Evolutionary conservation across 2,329 filamentous ascomycete species (phyloP).

Genomic region (Dothistroma septosporum): DNA sequence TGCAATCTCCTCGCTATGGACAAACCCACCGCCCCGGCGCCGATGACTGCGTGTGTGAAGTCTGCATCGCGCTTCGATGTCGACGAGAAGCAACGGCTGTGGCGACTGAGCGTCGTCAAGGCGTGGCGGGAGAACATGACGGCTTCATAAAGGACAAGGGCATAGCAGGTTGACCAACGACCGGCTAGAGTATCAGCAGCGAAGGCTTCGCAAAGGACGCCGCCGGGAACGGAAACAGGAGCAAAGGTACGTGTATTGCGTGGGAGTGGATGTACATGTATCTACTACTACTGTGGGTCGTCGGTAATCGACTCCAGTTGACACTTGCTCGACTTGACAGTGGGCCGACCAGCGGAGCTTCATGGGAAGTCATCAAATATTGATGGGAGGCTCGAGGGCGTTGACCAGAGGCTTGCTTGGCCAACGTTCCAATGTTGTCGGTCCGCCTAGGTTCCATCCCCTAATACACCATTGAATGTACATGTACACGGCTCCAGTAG

Average conservation of each 20-base stretch:
- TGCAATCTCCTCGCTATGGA: constrained; percentile 73
- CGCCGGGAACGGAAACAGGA: neutral
- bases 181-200: neutral
- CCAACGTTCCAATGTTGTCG: too few species aligned
- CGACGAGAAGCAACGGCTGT: constrained; percentile 42
- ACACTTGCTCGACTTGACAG: too few species aligned
- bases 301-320: neutral
- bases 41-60: constrained; percentile 64
- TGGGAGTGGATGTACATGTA: neutral
- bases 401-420: too few species aligned
- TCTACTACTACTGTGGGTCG: too few species aligned
- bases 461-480: too few species aligned
- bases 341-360: neutral
- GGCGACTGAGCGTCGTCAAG: neutral
- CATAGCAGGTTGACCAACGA: neutral
- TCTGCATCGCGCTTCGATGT: constrained; percentile 45
- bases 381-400: neutral
- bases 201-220: neutral
- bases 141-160: neutral
- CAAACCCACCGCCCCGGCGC: constrained; percentile 72
- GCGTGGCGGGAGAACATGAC: constrained; percentile 7
- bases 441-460: too few species aligned
- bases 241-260: neutral
- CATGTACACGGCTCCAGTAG: too few species aligned
- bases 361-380: neutral